phyloP scores from a whole-genome alignment of 495 filamentous ascomycete genomes.

The Thermothielavioides terrestris region DNA sequence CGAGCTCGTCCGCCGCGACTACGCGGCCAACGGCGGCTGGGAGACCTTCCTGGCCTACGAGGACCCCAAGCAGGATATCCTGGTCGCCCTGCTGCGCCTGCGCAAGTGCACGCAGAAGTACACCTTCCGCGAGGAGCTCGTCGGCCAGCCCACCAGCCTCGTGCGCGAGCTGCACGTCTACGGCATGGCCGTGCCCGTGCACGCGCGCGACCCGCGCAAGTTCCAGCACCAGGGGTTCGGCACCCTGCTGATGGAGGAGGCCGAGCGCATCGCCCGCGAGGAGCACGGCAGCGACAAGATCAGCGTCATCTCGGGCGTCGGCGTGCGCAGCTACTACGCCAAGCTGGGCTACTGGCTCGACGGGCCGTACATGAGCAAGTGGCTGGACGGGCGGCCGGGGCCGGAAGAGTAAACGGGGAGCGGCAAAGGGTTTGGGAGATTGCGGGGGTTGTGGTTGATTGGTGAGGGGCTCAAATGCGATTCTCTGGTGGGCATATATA shows the following conservation, averaged over 20 bases:
- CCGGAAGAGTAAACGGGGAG: constrained; percentile 13
- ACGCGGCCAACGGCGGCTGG: constrained; percentile 91
- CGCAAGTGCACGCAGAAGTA: constrained; percentile 82
- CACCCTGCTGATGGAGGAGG: constrained; percentile 94
- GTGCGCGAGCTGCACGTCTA: constrained; percentile 96
- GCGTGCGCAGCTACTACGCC: constrained; percentile 86
- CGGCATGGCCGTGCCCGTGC: constrained; percentile 88
- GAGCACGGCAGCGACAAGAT: constrained; percentile 93
- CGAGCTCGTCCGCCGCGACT: constrained; percentile 93
- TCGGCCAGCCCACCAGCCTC: constrained; percentile 76
- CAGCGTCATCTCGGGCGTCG: constrained; percentile 89
- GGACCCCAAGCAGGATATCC: constrained; percentile 95
- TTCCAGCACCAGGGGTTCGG: constrained; percentile 98
- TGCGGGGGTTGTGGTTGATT: not conserved
- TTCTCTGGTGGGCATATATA: no score
- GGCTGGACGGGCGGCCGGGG: constrained; percentile 37
- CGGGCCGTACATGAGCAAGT: constrained; percentile 84
- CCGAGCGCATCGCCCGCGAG: constrained; percentile 84
- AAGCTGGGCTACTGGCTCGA: constrained; percentile 89
- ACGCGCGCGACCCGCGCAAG: constrained; percentile 85
- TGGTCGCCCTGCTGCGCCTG: constrained; percentile 84
- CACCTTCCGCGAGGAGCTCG: constrained; percentile 85
- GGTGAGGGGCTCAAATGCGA: not conserved
- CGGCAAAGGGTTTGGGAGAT: not conserved
- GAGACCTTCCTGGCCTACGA: constrained; percentile 98